Percentiles rank a stretch among this genome's conserved stretches.
These are phyloP conservation scores for Lachancea cidri DNA, from an alignment of 805 yeast species.

Conservation along the genomic window DNA sequence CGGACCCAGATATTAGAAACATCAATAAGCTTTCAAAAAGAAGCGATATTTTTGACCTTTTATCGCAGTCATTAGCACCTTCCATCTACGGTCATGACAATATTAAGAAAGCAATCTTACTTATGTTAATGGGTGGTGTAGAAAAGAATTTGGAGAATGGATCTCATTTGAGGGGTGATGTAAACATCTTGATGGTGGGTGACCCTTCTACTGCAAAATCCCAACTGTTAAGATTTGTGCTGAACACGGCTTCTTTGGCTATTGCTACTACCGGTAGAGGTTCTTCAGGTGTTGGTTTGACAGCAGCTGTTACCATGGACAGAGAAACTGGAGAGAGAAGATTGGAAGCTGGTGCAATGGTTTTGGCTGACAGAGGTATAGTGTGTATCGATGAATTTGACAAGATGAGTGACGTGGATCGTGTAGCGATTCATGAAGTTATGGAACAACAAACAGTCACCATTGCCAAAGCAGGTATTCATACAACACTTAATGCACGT, in stretches of 20 bases:
- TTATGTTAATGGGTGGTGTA: conserved; percentile 89
- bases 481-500: conserved; percentile 91
- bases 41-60: conserved; percentile 65
- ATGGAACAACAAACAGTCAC: conserved; percentile 99
- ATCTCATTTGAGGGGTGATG: conserved; percentile 96
- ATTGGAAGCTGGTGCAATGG: conserved; percentile 99
- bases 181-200: conserved; percentile 93
- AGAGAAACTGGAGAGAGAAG: conserved; percentile 96
- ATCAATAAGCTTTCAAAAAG: conserved; percentile 74
- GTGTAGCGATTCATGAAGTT: conserved; percentile 98
- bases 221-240: conserved; percentile 87
- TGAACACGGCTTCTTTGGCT: conserved; percentile 92
- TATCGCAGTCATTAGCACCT: conserved; percentile 89
- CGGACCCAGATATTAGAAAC: conserved; percentile 80
- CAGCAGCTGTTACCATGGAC: conserved; percentile 96
- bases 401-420: conserved; percentile 93
- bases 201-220: conserved; percentile 99
- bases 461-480: conserved; percentile 96
- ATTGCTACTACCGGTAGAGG: conserved; percentile 99
- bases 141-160: conserved; percentile 94
- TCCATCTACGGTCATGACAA: conserved; percentile 90
- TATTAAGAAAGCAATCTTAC: conserved; percentile 83
- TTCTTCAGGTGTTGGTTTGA: conserved; percentile 99
- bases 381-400: conserved; percentile 99
- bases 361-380: conserved; percentile 92